Base-by-base conservation (phyloP, 805 yeast genomes). In the Isabelozyma heimii region DNA sequence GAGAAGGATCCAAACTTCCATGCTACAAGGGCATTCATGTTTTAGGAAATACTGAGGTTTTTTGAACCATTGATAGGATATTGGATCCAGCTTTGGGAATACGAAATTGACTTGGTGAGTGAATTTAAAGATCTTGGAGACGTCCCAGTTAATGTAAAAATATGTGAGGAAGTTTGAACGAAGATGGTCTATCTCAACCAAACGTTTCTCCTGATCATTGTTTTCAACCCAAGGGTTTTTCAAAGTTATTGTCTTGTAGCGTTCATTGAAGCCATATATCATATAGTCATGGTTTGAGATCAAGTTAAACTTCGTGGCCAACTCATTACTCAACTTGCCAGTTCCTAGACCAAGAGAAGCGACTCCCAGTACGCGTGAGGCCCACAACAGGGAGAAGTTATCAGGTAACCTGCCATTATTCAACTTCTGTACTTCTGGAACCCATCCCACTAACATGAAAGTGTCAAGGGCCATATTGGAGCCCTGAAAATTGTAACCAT, bases 401-500 rank as follows among this genome's bases (percentile, higher is more conserved):
- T 47, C 53, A 49, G 49, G 81, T 12, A 50, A 50, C 40, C 24
- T 63, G 48, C 75, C 83, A 70, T 65, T 54, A 13, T 67, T 60
- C 4, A 77, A 62, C 8, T 69, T 58, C 8, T 71, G 60, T 1
- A 69, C 61, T 50, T 88, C 91, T 0, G 97, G 96, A 6, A 85
- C 61, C 84, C 87, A 90, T 1, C 91, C 90, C 2, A 83, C 73
- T 2, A 91, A 54, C 40, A 82, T 65, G 56, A 69, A 88, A 0
- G 87, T 77, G 58, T 88, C 97, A 12, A 76, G 69, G 2, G 87
- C 86, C 58, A 88, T 81, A 60, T 90, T 89, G 0, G 96, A 89
- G 0, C 97, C 97, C 1, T 62, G 58, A 43, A 83, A 79, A n/a
- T 70, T 70, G 56, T 85, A 85, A 3, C 89, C 86, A 2, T 70